Conservation (phyloP, 2,329 filamentous ascomycete genomes). For the Davidsoniella eucalypti region DNA sequence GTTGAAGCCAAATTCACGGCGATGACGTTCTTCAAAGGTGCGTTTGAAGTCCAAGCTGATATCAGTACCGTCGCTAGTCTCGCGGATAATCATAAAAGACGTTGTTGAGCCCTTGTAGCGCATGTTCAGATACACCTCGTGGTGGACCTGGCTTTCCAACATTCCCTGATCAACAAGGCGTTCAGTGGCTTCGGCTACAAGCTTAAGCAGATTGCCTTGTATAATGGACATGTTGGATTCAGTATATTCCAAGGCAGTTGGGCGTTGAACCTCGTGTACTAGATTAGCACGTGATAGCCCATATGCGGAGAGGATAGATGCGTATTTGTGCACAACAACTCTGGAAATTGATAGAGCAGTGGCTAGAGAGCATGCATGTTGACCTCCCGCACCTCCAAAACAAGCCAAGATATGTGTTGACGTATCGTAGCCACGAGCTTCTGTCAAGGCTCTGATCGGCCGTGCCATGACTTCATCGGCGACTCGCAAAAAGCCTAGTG, state of each 20-base stretch:
- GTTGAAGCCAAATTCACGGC: slow-evolving; percentile 87
- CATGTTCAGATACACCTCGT: slow-evolving; percentile 91
- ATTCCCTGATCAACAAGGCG: slow-evolving; percentile 68
- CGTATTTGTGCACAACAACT: slow-evolving; percentile 75
- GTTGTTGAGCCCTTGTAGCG: slow-evolving; percentile 82
- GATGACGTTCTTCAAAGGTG: slow-evolving; percentile 74
- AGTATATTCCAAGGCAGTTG: slow-evolving; percentile 44
- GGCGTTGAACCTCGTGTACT: slow-evolving; percentile 78
- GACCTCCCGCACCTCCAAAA: slow-evolving; percentile 81
- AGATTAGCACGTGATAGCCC: slow-evolving; percentile 89
- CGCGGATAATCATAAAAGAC: slow-evolving; percentile 75
- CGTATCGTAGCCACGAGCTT: slow-evolving; percentile 83
- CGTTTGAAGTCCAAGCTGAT: slow-evolving; percentile 69
- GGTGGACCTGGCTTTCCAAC: slow-evolving; percentile 52
- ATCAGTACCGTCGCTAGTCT: slow-evolving; percentile 38
- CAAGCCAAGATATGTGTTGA: slow-evolving; percentile 80
- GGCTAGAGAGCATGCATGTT: slow-evolving; percentile 84
- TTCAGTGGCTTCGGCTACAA: slow-evolving; percentile 57
- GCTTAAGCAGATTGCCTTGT: slow-evolving; percentile 55
- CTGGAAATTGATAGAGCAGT: slow-evolving; percentile 70
- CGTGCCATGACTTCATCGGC: slow-evolving; percentile 86
- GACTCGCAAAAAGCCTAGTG: slow-evolving; percentile 76
- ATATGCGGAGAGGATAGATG: slow-evolving; percentile 77
- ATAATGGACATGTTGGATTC: slow-evolving; percentile 42
- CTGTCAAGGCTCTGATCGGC: slow-evolving; percentile 77